A percentile compares a stretch with the other conserved stretches of the same genome.
Evolutionary conservation across 1,284 basidiomycete species (phyloP).

Genomic region (Ustilago cynodontis): DNA sequence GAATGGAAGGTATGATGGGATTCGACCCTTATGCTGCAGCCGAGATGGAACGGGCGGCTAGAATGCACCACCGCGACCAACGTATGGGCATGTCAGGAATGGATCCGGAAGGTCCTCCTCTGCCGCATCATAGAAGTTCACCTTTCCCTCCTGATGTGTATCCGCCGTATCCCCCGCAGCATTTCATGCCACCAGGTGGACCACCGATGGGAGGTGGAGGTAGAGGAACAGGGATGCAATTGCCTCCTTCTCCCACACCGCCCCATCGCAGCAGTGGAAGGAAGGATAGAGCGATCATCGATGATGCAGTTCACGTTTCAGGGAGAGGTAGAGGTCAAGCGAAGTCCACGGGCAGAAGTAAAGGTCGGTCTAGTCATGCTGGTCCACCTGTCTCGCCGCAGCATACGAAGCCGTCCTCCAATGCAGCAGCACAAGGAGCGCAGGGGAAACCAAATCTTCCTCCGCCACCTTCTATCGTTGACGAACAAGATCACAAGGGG

Average conservation of each 20-base stretch:
- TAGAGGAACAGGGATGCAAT: slow-evolving; percentile 3
- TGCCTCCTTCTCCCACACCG: slow-evolving; percentile 43
- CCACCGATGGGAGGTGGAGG: slow-evolving; percentile 10
- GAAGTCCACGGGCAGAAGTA: slow-evolving; percentile 27
- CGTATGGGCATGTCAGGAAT: slow-evolving; percentile 38
- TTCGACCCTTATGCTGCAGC: slow-evolving; percentile 46
- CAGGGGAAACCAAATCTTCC: slow-evolving; percentile 27
- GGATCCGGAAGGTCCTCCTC: slow-evolving; percentile 32
- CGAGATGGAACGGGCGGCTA: slow-evolving; percentile 51
- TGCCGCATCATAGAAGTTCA: slow-evolving; percentile 43
- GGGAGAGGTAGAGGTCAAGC: slow-evolving; percentile 28
- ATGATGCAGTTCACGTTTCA: slow-evolving; percentile 22
- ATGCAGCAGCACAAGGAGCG: not conserved
- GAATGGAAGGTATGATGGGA: slow-evolving; percentile 48
- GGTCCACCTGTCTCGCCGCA: slow-evolving; percentile 12
- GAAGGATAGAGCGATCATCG: slow-evolving; percentile 26
- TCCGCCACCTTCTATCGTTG: slow-evolving; percentile 33
- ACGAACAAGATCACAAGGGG: slow-evolving; percentile 23
- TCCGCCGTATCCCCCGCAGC: slow-evolving; percentile 37
- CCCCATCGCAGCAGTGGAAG: slow-evolving; percentile 35
- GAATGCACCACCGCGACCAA: slow-evolving; percentile 53
- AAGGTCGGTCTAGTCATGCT: slow-evolving; percentile 25
- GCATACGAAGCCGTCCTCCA: slow-evolving; percentile 1
- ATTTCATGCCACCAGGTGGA: slow-evolving; percentile 30
- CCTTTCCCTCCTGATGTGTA: slow-evolving; percentile 51